Evolutionary conservation across 345 rosid genomes (phyloP), one percentile per base, ranked within the genome.

Genomic region (Dipteronia dyeriana): DNA sequence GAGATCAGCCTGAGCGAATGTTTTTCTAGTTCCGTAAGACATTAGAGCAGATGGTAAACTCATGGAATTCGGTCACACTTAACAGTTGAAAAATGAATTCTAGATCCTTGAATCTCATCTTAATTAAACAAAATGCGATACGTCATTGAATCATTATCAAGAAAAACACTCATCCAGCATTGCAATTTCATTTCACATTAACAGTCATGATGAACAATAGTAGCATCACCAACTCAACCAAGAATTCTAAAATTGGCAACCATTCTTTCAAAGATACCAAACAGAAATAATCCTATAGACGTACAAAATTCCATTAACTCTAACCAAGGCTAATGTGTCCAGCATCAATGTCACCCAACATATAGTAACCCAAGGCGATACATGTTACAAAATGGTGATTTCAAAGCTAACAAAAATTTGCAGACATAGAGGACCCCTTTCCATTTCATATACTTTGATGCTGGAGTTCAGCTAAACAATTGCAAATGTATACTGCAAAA

Each of bases 351-450:
- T 20, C 25, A 20, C 29, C 16, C 17, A 23, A 12, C 1, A 23
- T 47, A 12, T 14, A 70, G 7, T 70, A 25, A 23, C 29, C 71
- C 22, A 19, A 25, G 53, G 9, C 31, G 14, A 34, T 16, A 3
- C 12, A 17, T 23, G 17, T 0, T 9, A 14, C n/a, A 22, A 41
- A 41, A 59, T 41, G 51, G 49, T 6, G 38, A 61, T 11, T 6
- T 64, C 5, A 10, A 26, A 26, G 62, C 20, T 23, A 17, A 51
- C 7, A 29, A 74, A 49, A 14, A 22, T 7, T 34, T 53, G 64
- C n/a, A n/a, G 60, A 74, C 43, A 49, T 22, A 75, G 20, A 60
- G 19, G 47, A 23, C 10, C 38, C 13, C 78, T 34, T 65, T 66
- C 17, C 7, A 53, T 26, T 53, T 13, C 53, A 47, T 2, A 29